Evolutionary conservation across 2,329 filamentous ascomycete genomes (phyloP), one percentile per base, ranked within the genome.

Genomic region (Diplocarpon rosae): DNA sequence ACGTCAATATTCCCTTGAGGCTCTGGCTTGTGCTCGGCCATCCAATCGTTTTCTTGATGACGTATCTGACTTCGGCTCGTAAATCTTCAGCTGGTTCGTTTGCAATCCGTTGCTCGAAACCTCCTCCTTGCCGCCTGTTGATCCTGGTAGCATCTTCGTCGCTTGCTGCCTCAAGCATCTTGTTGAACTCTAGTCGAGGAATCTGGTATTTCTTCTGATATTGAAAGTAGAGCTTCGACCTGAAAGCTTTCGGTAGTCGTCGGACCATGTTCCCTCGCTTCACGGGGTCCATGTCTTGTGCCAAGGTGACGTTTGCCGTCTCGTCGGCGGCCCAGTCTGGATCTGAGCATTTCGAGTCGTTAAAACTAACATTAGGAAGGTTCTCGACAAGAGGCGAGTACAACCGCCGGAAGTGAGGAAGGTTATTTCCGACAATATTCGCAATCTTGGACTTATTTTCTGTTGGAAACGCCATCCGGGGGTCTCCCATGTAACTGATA

Each of bases 221-320:
- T 58, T 89, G 80, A 64, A 95, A 95, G 67, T 98, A 98, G 0
- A 98, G 70, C 47, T 87, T 89, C 43, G 84, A 78, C 31, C 92
- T 78, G 72, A 98, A 96, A 5, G 80, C 73, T 56, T 83, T 83
- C 3, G 92, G 92, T 10, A 98, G 70, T 11, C 92, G 82, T 5
- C 92, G 80, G 9, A 98, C 90, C 86, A 98, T 98, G 65, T 98
- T 98, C 14, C 85, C 87, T 46, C 92, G 80, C 59, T 85, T 88
- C 46, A 85, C 68, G 0, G 89, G 85, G 57, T 95, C 85, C 88
- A 96, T 93, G 58, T 96, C 88, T 64, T 98, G 92, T 34, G 74
- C 71, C 15, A 98, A 69, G 13, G 68, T 72, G 53, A 85, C 73
- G 53, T 92, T 79, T 20, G 76, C 70, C 11, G 71, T 65, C 0